Percentiles rank a stretch among this genome's conserved stretches.
Evolutionary conservation across 2,329 filamentous ascomycete species (phyloP).

Genomic region (Pyrenochaeta sp.): DNA sequence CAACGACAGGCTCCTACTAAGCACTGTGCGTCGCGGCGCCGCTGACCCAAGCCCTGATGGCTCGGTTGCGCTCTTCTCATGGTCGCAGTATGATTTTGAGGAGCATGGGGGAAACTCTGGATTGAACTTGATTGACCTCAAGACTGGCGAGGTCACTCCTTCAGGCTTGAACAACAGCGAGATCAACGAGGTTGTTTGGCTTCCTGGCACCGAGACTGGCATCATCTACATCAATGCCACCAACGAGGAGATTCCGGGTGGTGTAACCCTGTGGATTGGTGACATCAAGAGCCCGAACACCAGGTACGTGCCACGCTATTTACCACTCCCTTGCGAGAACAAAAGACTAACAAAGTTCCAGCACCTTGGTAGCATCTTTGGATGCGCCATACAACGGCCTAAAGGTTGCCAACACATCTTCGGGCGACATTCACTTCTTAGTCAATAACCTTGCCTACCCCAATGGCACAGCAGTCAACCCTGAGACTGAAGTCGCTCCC

Average conservation of each 20-base stretch:
- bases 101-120: constrained; percentile 70
- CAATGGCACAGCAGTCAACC: constrained; percentile 74
- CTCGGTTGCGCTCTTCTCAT: constrained; percentile 69
- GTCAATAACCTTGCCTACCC: constrained; percentile 69
- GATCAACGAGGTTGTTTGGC: constrained; percentile 43
- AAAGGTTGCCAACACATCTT: constrained; percentile 53
- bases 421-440: constrained; percentile 54
- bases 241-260: constrained; percentile 60
- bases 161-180: constrained; percentile 42
- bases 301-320: not conserved
- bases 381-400: constrained; percentile 59
- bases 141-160: constrained; percentile 42
- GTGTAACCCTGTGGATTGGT: constrained; percentile 46
- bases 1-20: constrained; percentile 60
- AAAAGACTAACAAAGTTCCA: constrained; percentile 8
- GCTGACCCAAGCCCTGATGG: constrained; percentile 73
- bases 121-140: constrained; percentile 43
- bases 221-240: constrained; percentile 72
- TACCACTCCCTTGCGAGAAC: too few species aligned
- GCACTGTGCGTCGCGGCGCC: constrained; percentile 74
- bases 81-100: constrained; percentile 81
- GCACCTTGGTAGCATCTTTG: constrained; percentile 47
- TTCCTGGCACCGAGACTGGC: constrained; percentile 49
- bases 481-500: constrained; percentile 64
- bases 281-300: constrained; percentile 37